Base-by-base conservation (phyloP, 2,329 filamentous ascomycete genomes). In the Cryoendolithus antarcticus region DNA sequence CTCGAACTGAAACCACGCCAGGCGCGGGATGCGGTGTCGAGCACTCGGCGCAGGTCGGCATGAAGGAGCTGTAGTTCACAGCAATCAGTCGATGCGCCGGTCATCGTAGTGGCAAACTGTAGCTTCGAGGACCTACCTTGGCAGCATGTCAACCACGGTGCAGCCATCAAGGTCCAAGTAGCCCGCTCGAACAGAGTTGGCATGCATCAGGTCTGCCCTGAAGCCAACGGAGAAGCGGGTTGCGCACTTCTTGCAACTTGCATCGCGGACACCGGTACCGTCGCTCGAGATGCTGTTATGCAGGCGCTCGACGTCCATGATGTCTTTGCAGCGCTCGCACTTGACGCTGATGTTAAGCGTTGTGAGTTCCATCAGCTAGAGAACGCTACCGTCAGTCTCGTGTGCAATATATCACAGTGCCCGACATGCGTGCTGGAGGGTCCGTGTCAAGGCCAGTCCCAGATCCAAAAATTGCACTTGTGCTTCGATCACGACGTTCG, bases 141-240 rank as follows among this genome's bases (percentile, higher is more conserved):
- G 80, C 8, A 91, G 72, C 67, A 91, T 74, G 54, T 91, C 85
- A 34, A 76, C 69, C 6, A 84, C 71, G 4, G 75, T 79, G 60
- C 82, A 88, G 10, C 82, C 82, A 19, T 80, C 72, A 7, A 85
- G 62, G 56, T 91, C 83, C 42, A 93, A 61, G 56, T 88, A 88
- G 4, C 85, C 85, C 9, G 82, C 83, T 42, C 82, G 69, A n/a
- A 73, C 70, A 3, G 82, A 84, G 61, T 79, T 73, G 38, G 72
- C 67, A 60, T 91, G 85, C 45, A 91, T 74, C 41, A 86, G 61
- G 54, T 85, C 79, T 49, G 71, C 71, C 29, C 80, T 71, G 57
- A 54, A 62, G 12, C 57, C 56, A 49, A 72, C 58, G 36, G 62
- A 66, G 45, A 73, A 59, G 27, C 58, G 52, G 43, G 63, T 68